Percentiles rank a stretch among this genome's conserved stretches.
phyloP scores from a whole-genome alignment of 352 stramenopile genomes.

The Globisporangium cystogenes region DNA sequence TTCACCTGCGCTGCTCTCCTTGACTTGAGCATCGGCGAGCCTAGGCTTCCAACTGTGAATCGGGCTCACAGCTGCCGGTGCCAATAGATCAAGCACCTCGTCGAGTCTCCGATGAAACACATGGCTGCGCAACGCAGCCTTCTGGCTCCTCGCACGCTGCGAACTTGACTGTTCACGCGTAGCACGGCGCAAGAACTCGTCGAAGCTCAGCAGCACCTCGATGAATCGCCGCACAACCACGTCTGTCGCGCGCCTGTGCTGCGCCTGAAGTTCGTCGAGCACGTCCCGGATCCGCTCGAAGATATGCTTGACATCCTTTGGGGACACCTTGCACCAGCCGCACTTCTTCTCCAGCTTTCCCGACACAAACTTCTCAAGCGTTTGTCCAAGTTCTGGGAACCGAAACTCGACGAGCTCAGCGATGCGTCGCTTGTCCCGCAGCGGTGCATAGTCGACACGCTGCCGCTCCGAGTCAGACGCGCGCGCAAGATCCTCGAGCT shows the following conservation, averaged over 20 bases:
- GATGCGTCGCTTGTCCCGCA: neutral
- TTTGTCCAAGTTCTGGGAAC: neutral
- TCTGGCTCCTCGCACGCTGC: neutral
- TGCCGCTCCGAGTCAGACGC: neutral
- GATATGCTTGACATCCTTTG: neutral
- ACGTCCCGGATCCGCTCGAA: neutral
- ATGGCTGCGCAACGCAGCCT: neutral
- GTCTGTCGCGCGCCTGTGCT: constrained; percentile 1
- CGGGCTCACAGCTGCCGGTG: neutral
- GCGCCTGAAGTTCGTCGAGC: neutral
- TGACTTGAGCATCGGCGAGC: too few species aligned
- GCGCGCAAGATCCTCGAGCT: neutral
- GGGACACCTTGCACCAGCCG: neutral
- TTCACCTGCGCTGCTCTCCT: too few species aligned
- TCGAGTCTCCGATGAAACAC: neutral
- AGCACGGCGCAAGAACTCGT: neutral
- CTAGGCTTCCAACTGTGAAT: too few species aligned
- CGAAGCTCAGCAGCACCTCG: constrained; percentile 2
- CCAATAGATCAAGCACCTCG: neutral
- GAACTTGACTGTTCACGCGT: neutral
- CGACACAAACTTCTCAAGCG: neutral
- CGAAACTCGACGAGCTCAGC: neutral
- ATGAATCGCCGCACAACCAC: neutral
- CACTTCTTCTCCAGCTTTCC: neutral
- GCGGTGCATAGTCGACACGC: neutral